Evolutionary conservation across 768 basidiomycete genomes (phyloP).

Genomic region (Thelephora ganbajun): DNA sequence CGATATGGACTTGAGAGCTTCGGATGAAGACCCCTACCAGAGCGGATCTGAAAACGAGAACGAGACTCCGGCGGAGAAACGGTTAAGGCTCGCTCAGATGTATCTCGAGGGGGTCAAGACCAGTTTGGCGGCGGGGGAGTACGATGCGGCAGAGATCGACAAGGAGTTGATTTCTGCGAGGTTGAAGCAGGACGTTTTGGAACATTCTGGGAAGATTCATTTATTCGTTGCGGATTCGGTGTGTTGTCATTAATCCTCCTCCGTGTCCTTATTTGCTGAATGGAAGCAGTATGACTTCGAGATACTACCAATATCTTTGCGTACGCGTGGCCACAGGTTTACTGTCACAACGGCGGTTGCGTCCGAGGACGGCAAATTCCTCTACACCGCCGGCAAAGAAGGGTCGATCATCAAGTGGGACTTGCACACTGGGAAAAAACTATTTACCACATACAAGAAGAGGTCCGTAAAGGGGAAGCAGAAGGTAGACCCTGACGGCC

Average conservation of each 20-base stretch:
- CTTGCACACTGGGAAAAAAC: conserved; percentile 45
- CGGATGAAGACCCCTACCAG: conserved; percentile 29
- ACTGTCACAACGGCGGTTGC: conserved; percentile 74
- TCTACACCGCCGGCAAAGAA: conserved; percentile 89
- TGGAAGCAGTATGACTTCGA: conserved; percentile 41
- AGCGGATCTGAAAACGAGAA: conserved; percentile 77
- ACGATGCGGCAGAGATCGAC: conserved; percentile 93
- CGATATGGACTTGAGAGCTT: conserved; percentile 57
- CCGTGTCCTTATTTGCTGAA: not conserved
- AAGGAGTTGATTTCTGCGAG: conserved; percentile 82
- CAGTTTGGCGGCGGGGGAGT: conserved; percentile 73
- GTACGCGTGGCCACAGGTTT: conserved; percentile 56
- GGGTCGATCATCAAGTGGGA: conserved; percentile 84
- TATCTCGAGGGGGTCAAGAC: conserved; percentile 81
- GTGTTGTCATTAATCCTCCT: conserved; percentile 13
- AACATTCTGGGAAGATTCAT: conserved; percentile 81
- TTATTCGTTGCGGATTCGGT: conserved; percentile 66
- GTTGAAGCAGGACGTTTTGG: conserved; percentile 83
- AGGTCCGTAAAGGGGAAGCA: conserved; percentile 34
- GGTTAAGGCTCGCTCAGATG: conserved; percentile 78
- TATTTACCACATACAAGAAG: conserved; percentile 45
- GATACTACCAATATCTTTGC: conserved; percentile 33
- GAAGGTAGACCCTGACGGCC: conserved; percentile 41
- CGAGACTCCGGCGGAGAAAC: conserved; percentile 89
- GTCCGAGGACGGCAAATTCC: conserved; percentile 52